A percentile compares a stretch with the other conserved stretches of the same genome.
Evolutionary conservation across 1,284 basidiomycete genomes (phyloP).

Genomic region (Ustilago esculenta): DNA sequence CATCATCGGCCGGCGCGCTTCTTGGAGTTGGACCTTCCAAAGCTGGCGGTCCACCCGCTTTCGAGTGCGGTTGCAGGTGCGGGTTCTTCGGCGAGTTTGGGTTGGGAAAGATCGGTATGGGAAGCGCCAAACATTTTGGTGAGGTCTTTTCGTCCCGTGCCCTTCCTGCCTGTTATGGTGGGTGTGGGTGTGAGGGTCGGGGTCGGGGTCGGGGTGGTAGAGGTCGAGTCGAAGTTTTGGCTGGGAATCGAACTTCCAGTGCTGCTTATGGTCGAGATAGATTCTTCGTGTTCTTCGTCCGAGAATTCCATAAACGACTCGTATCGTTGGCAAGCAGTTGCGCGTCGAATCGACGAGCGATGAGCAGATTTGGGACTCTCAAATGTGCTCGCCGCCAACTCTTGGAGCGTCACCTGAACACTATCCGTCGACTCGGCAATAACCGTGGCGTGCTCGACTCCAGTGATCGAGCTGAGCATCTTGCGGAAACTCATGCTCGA

Average conservation of each 20-base stretch:
- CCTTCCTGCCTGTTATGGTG: neutral
- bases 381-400: conserved; percentile 19
- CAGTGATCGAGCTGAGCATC: conserved; percentile 23
- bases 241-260: too few species aligned
- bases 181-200: too few species aligned
- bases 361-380: conserved; percentile 11
- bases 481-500: conserved; percentile 22
- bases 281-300: conserved; percentile 2
- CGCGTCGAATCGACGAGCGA: neutral
- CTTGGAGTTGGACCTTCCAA: conserved; percentile 4
- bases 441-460: neutral
- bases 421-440: neutral
- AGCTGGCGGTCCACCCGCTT: conserved; percentile 14
- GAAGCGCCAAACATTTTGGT: conserved; percentile 37
- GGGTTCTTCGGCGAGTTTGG: neutral
- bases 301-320: conserved; percentile 26
- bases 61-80: too few species aligned
- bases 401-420: conserved; percentile 8
- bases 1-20: neutral
- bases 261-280: neutral
- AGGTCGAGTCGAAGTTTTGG: too few species aligned
- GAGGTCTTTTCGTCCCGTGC: conserved; percentile 26
- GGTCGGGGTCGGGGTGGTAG: too few species aligned
- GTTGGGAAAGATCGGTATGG: conserved; percentile 13
- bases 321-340: neutral